Percentiles rank a stretch among this genome's conserved stretches.
Evolutionary conservation across 805 yeast genomes (phyloP).

Genomic region (Schizosaccharomyces pombe): ASM294v3 CU329670.1:1374001-1374500

Average conservation of each 20-base stretch:
- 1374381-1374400: constrained; percentile 99
- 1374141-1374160: constrained; percentile 3
- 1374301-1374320: neutral
- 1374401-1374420: constrained; percentile 89
- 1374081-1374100: constrained; percentile 42
- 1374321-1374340: constrained; percentile 8
- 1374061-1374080: constrained; percentile 65
- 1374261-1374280: no score
- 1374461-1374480: constrained; percentile 74
- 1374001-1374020: constrained; percentile 76
- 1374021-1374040: constrained; percentile 61
- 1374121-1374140: constrained; percentile 62
- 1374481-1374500: constrained; percentile 83
- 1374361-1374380: constrained; percentile 77
- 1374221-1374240: no score
- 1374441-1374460: constrained; percentile 80
- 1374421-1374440: constrained; percentile 96
- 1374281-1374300: neutral
- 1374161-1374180: neutral
- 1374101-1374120: constrained; percentile 86
- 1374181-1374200: neutral
- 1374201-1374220: no score
- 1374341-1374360: constrained; percentile 15
- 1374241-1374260: no score
- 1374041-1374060: constrained; percentile 71